These are phyloP conservation scores for Skeletonema marinoi DNA, from an alignment of 108 stramenopile species.

Conservation along the genomic window DNA sequence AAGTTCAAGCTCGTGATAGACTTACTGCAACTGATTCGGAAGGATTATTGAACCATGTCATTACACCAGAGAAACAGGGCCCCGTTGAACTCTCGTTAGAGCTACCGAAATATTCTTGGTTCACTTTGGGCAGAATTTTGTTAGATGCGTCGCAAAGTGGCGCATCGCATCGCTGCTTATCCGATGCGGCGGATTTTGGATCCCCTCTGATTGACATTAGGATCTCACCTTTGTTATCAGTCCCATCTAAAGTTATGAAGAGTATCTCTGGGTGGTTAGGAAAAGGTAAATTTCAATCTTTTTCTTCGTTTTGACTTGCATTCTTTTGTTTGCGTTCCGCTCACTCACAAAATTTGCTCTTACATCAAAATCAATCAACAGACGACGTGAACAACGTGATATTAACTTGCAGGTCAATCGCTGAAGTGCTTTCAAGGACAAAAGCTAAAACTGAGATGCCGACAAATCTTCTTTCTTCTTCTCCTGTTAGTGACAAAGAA, in stretches of 20 bases:
- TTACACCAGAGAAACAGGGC: constrained; percentile 13
- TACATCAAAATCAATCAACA: neutral
- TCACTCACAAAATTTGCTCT: neutral
- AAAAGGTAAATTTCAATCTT: constrained; percentile 25
- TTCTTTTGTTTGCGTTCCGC: neutral
- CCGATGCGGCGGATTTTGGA: constrained; percentile 45
- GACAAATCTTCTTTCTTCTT: neutral
- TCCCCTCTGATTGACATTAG: constrained; percentile 63
- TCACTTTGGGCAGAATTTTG: constrained; percentile 68
- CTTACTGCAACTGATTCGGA: neutral
- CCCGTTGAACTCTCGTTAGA: constrained; percentile 49
- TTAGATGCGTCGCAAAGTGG: constrained; percentile 69
- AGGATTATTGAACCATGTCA: neutral
- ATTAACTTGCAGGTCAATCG: neutral
- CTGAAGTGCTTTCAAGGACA: neutral
- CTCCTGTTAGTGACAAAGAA: neutral
- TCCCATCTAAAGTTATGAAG: constrained; percentile 56
- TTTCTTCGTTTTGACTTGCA: constrained; percentile 26
- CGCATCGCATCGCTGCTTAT: constrained; percentile 33
- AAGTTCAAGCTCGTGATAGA: constrained; percentile 44
- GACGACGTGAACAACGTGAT: neutral
- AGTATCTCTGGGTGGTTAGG: constrained; percentile 65
- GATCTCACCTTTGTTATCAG: constrained; percentile 64
- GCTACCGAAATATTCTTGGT: constrained; percentile 84
- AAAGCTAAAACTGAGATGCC: neutral